These are phyloP conservation scores for Biscutella laevigata DNA, from an alignment of 441 rosid genomes.

Conservation along the genomic window DNA sequence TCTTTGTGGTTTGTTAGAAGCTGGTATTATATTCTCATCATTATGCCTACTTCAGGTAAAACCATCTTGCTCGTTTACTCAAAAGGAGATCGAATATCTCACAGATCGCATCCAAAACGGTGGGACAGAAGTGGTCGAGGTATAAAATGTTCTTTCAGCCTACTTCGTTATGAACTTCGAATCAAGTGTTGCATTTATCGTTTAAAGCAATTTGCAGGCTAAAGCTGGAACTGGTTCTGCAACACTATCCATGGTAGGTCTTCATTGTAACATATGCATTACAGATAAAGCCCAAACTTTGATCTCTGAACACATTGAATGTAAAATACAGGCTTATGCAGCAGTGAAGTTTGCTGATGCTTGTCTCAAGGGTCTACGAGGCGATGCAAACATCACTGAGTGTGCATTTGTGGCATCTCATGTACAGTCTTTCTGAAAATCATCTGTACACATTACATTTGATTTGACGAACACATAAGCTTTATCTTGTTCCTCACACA, in stretches of 20 bases:
- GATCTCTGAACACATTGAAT: background rate
- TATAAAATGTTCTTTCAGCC: slow-evolving; percentile 16
- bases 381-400: slow-evolving; percentile 57
- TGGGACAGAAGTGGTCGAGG: slow-evolving; percentile 97
- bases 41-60: slow-evolving; percentile 43
- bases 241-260: slow-evolving; percentile 80
- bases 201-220: slow-evolving; percentile 42
- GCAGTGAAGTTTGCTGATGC: slow-evolving; percentile 94
- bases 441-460: no score
- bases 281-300: background rate
- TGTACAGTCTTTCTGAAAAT: slow-evolving; percentile 27
- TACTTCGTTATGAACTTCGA: background rate
- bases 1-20: background rate
- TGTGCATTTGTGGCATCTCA: slow-evolving; percentile 80
- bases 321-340: slow-evolving; percentile 70
- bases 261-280: background rate
- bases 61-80: slow-evolving; percentile 73
- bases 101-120: slow-evolving; percentile 93
- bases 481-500: slow-evolving; percentile 10
- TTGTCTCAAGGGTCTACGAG: slow-evolving; percentile 73
- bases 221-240: slow-evolving; percentile 98
- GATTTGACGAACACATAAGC: background rate
- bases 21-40: background rate
- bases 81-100: slow-evolving; percentile 66
- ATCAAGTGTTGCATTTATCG: background rate